These are phyloP conservation scores for Fusarium incarnatum DNA, from an alignment of 2,329 filamentous ascomycete genomes.

Conservation along the genomic window DNA sequence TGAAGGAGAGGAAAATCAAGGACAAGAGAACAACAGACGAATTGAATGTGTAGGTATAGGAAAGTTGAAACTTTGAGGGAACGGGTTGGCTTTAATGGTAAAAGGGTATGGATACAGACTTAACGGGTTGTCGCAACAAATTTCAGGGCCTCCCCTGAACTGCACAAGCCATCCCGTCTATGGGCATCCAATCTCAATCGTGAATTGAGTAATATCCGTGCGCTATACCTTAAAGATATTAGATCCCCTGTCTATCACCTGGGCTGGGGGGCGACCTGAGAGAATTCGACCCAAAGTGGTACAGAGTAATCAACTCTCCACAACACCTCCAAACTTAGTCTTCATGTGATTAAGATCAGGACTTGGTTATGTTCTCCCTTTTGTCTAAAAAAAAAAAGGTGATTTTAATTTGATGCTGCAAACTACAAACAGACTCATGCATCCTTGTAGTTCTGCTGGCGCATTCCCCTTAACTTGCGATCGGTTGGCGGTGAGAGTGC, in stretches of 20 bases:
- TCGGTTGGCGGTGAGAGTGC: conserved; percentile 39
- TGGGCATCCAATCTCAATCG: conserved; percentile 45
- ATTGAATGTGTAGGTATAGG: conserved; percentile 27
- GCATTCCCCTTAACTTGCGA: conserved; percentile 9
- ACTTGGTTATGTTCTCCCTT: conserved; percentile 1
- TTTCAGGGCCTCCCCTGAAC: conserved; percentile 48
- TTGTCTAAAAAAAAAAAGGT: not conserved
- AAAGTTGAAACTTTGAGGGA: conserved; percentile 32
- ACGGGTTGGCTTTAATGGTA: conserved; percentile 43
- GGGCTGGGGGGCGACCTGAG: conserved; percentile 19
- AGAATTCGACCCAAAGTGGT: conserved; percentile 15
- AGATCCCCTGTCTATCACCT: conserved; percentile 33
- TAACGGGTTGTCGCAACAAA: conserved; percentile 44
- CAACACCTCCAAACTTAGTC: not conserved
- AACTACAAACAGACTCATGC: not conserved
- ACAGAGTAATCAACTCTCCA: conserved; percentile 13
- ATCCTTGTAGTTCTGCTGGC: conserved; percentile 4
- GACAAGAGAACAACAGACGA: conserved; percentile 16
- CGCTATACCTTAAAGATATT: conserved; percentile 36
- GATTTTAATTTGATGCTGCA: conserved; percentile 11
- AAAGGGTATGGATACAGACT: conserved; percentile 33
- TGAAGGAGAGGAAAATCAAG: conserved; percentile 13
- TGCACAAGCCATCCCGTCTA: conserved; percentile 39
- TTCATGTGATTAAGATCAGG: conserved; percentile 20
- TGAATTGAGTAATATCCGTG: conserved; percentile 40